A percentile compares a stretch with the other conserved stretches of the same genome.
These are phyloP conservation scores for Phialophora chinensis DNA, from an alignment of 2,329 filamentous ascomycete species.

Conservation along the genomic window DNA sequence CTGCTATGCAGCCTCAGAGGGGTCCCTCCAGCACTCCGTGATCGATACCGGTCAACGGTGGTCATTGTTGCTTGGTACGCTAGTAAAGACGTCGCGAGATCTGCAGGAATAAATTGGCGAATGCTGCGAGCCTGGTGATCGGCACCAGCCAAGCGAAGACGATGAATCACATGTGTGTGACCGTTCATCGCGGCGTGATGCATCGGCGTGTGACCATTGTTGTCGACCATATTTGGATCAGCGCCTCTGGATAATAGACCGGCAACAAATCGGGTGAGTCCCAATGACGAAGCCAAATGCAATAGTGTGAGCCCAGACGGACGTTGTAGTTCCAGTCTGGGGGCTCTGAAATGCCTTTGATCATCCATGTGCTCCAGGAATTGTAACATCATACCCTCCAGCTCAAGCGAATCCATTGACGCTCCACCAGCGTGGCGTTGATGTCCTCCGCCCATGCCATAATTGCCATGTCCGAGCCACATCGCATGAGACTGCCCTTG, in stretches of 20 bases:
- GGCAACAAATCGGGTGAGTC: conserved; percentile 75
- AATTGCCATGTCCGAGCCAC: conserved; percentile 40
- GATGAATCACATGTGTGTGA: conserved; percentile 75
- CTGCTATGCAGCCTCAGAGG: conserved; percentile 63
- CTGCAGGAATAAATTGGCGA: conserved; percentile 72
- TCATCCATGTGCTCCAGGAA: conserved; percentile 77
- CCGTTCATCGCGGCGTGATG: conserved; percentile 80
- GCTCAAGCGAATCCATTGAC: conserved; percentile 53
- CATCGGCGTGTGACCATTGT: conserved; percentile 79
- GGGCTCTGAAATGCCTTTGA: conserved; percentile 51
- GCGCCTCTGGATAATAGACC: conserved; percentile 79
- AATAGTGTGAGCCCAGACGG: conserved; percentile 79
- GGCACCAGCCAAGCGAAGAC: conserved; percentile 74
- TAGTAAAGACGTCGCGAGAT: conserved; percentile 70
- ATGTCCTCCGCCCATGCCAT: conserved; percentile 52
- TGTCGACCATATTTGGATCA: conserved; percentile 74
- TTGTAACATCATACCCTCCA: conserved; percentile 72
- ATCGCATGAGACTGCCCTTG: conserved; percentile 37
- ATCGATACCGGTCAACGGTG: conserved; percentile 67
- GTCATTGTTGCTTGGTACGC: conserved; percentile 69
- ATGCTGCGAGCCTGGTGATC: conserved; percentile 73
- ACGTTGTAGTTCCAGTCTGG: conserved; percentile 67
- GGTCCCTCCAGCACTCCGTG: conserved; percentile 66
- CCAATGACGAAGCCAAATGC: conserved; percentile 76
- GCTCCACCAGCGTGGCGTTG: conserved; percentile 53